phyloP scores from a whole-genome alignment of 495 filamentous ascomycete species.

The Evansstolkia leycettana region DNA sequence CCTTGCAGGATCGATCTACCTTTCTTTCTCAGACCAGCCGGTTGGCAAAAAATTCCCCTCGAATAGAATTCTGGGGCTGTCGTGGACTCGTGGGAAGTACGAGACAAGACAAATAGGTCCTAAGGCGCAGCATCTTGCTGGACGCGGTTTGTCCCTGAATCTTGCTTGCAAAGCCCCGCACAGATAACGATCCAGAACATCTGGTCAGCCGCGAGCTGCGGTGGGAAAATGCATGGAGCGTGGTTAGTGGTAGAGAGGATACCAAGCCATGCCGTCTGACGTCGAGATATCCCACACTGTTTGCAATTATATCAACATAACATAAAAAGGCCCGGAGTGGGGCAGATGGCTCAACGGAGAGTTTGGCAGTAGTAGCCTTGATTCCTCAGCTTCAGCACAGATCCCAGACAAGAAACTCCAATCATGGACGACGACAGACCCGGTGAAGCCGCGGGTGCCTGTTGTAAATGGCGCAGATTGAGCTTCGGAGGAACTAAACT shows the following conservation, averaged over 20 bases:
- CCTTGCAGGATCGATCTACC: too few species aligned
- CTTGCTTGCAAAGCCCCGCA: neutral
- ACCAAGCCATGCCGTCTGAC: neutral
- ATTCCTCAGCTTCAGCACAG: too few species aligned
- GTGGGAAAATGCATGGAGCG: neutral
- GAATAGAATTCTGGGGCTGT: neutral
- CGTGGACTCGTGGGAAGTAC: neutral
- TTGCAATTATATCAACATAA: too few species aligned
- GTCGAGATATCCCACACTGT: neutral
- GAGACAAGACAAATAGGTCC: neutral
- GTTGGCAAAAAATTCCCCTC: neutral
- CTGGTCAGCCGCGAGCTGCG: constrained; percentile 1
- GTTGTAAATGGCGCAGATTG: too few species aligned
- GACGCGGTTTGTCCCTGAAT: neutral
- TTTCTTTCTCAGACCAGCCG: too few species aligned
- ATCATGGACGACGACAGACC: too few species aligned
- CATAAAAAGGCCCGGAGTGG: too few species aligned
- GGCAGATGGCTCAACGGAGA: too few species aligned
- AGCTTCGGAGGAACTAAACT: too few species aligned
- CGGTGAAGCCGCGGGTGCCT: too few species aligned
- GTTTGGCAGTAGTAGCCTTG: too few species aligned
- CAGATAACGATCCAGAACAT: constrained; percentile 4
- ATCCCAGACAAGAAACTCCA: too few species aligned
- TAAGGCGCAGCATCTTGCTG: neutral
- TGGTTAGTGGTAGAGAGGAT: neutral